Evolutionary conservation across 169 alveolate genomes (phyloP).

Genomic region (Perkinsus marinus): DNA sequence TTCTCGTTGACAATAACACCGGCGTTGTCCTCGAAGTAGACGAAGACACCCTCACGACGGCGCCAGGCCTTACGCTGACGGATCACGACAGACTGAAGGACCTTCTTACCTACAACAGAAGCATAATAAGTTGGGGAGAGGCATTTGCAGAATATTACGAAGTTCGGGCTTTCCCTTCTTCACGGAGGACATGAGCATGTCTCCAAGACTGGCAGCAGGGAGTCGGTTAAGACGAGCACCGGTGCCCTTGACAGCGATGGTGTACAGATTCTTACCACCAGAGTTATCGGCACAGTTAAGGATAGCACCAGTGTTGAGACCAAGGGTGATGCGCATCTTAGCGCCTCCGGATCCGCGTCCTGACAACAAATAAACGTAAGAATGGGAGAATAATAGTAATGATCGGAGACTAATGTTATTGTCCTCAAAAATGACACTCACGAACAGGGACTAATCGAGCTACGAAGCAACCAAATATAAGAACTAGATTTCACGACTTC

Average conservation of each 20-base stretch:
- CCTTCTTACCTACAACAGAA: conserved; percentile 68
- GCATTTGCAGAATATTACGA: conserved; percentile 26
- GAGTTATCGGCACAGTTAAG: conserved; percentile 98
- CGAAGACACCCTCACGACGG: conserved; percentile 43
- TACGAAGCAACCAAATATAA: too few relatives aligned
- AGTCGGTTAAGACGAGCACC: conserved; percentile 91
- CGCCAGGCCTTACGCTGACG: conserved; percentile 98
- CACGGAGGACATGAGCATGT: conserved; percentile 90
- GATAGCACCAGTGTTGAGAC: conserved; percentile 88
- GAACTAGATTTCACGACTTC: too few relatives aligned
- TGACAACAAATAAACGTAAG: conserved; percentile 13
- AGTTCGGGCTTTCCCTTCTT: conserved; percentile 98
- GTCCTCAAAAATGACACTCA: too few relatives aligned
- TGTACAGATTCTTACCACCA: conserved; percentile 95
- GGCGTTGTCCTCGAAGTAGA: conserved; percentile 78
- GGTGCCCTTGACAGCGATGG: conserved; percentile 90
- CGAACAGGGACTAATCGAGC: too few relatives aligned
- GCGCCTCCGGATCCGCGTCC: conserved; percentile 35
- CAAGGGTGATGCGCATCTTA: conserved; percentile 35
- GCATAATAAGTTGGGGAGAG: background rate
- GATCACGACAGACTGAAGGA: conserved; percentile 90
- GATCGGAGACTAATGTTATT: too few relatives aligned
- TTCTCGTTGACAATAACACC: conserved; percentile 97
- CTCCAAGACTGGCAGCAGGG: conserved; percentile 99
- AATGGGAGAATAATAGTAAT: too few relatives aligned